phyloP scores from a whole-genome alignment of 108 stramenopile genomes.

The Pseudonitzschia delicatissima region DNA sequence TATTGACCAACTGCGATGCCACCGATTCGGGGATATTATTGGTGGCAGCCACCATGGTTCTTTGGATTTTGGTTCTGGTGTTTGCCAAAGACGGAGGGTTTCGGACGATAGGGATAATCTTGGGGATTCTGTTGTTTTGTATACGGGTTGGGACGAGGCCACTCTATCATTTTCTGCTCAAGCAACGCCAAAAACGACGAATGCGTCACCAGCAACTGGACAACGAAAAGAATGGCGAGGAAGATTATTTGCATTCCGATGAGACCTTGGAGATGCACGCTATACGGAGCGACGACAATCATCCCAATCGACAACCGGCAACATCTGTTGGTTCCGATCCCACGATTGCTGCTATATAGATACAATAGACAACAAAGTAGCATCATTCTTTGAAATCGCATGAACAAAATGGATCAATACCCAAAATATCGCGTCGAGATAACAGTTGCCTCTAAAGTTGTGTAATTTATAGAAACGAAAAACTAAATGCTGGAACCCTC shows the following conservation, averaged over 20 bases:
- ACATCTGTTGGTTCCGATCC: slow-evolving; percentile 1
- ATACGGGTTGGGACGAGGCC: slow-evolving; percentile 22
- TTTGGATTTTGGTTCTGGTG: slow-evolving; percentile 19
- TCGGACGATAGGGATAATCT: background rate
- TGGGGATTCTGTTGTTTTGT: slow-evolving; percentile 11
- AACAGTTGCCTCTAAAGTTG: too few species aligned
- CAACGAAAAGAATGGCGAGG: background rate
- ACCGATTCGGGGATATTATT: slow-evolving; percentile 33
- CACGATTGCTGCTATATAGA: slow-evolving; percentile 6
- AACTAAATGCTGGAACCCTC: slow-evolving; percentile 20
- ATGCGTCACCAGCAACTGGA: background rate
- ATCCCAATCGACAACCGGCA: too few species aligned
- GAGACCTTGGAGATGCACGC: slow-evolving; percentile 5
- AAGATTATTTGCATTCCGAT: background rate
- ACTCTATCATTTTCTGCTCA: background rate
- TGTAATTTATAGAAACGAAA: slow-evolving; percentile 33
- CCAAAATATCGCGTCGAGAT: too few species aligned
- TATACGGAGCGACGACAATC: background rate
- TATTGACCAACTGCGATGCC: slow-evolving; percentile 29
- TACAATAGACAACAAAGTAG: background rate
- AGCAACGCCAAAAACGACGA: slow-evolving; percentile 1
- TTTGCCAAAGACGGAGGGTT: background rate
- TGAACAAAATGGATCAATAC: too few species aligned
- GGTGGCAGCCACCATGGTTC: background rate
- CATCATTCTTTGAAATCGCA: background rate